phyloP scores from a whole-genome alignment of 2,329 filamentous ascomycete genomes.

The Berkeleyomyces rouxiae region DNA sequence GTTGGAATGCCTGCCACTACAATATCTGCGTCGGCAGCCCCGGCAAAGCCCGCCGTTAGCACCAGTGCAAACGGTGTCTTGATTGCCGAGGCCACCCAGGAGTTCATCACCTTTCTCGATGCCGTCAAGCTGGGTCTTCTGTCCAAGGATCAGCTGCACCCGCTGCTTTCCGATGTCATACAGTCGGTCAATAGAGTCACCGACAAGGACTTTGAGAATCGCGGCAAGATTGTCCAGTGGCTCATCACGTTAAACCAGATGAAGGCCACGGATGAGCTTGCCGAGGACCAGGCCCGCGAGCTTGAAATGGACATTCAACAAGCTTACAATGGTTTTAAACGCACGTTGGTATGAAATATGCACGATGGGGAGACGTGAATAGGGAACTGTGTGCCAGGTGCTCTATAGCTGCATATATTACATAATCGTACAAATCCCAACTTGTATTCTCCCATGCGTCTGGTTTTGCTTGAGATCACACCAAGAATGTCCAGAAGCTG shows the following conservation, averaged over 20 bases:
- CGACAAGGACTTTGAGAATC: constrained; percentile 82
- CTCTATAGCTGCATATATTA: background rate
- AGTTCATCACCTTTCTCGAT: constrained; percentile 96
- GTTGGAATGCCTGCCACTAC: constrained; percentile 86
- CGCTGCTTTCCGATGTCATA: constrained; percentile 84
- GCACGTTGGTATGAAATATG: constrained; percentile 40
- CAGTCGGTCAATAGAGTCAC: constrained; percentile 96
- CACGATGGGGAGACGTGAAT: background rate
- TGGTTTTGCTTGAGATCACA: constrained; percentile 31
- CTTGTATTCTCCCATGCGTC: background rate
- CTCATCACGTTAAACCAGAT: constrained; percentile 94
- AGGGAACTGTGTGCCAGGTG: background rate
- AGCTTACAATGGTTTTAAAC: constrained; percentile 88
- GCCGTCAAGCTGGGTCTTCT: constrained; percentile 82
- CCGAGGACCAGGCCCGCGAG: constrained; percentile 73
- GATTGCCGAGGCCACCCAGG: constrained; percentile 83
- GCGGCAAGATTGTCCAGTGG: constrained; percentile 97
- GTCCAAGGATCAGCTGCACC: constrained; percentile 93
- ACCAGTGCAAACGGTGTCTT: constrained; percentile 43
- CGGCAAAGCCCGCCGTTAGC: constrained; percentile 23
- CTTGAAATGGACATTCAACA: constrained; percentile 86
- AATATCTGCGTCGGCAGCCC: constrained; percentile 35
- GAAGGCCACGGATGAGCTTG: constrained; percentile 83
- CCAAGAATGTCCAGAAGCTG: constrained; percentile 94
- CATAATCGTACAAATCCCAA: constrained; percentile 2